A percentile compares a stretch with the other conserved stretches of the same genome.
These are phyloP conservation scores for Russula olivacea DNA, from an alignment of 768 basidiomycete species.

Conservation along the genomic window DNA sequence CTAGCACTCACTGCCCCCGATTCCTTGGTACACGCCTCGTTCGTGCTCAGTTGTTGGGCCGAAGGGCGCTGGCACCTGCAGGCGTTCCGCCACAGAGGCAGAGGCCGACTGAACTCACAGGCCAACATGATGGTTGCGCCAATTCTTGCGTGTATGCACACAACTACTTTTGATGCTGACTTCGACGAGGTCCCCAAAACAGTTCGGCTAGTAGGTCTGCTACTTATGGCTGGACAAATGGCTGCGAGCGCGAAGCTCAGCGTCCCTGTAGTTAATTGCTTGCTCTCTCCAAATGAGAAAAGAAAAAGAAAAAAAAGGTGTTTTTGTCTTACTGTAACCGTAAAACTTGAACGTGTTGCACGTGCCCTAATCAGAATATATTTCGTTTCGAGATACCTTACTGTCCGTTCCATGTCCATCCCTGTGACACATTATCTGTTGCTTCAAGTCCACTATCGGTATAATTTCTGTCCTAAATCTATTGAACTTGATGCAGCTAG, in stretches of 20 bases:
- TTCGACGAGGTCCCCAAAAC: background rate
- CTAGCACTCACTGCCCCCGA: slow-evolving; percentile 14
- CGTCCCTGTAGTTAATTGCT: slow-evolving; percentile 3
- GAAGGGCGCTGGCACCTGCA: slow-evolving; percentile 11
- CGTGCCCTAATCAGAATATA: no score
- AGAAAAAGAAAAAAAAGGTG: background rate
- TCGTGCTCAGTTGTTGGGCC: slow-evolving; percentile 13
- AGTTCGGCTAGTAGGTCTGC: background rate
- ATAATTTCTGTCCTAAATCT: no score
- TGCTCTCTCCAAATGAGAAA: no score
- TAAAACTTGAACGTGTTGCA: background rate
- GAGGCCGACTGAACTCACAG: slow-evolving; percentile 4
- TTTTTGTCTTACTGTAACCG: background rate
- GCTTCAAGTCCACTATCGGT: no score
- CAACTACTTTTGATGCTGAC: slow-evolving; percentile 6
- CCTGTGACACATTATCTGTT: no score
- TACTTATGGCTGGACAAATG: slow-evolving; percentile 7
- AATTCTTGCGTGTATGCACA: slow-evolving; percentile 18
- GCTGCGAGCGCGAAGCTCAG: slow-evolving; percentile 9
- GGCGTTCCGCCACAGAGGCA: slow-evolving; percentile 2
- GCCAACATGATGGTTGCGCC: slow-evolving; percentile 11
- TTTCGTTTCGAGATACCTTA: no score
- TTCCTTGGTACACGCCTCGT: slow-evolving; percentile 11
- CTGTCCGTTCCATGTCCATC: no score
- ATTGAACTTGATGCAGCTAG: no score